A percentile compares a stretch with the other conserved stretches of the same genome.
Conservation (phyloP, 2,329 filamentous ascomycete genomes). For the Paecilomyces dactylethromorphus region DNA sequence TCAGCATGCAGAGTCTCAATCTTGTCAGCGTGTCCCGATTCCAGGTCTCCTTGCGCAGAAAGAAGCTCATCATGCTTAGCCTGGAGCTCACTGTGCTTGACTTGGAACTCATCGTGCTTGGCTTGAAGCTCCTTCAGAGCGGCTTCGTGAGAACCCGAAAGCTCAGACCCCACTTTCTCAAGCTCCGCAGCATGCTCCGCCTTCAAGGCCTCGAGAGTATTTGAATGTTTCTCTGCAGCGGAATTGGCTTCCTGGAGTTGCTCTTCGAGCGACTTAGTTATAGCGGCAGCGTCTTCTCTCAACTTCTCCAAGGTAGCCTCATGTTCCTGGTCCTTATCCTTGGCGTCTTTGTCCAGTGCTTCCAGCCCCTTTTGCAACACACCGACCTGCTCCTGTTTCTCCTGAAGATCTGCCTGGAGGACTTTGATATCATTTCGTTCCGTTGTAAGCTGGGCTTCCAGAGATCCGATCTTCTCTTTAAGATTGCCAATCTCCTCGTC, state of each 20-base stretch:
- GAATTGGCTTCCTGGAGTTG: constrained; percentile 21
- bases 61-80: constrained; percentile 26
- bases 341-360: constrained; percentile 28
- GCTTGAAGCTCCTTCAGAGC: constrained; percentile 25
- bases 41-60: constrained; percentile 20
- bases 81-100: too few species aligned
- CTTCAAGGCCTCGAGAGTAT: constrained; percentile 27
- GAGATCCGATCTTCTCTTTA: constrained; percentile 24
- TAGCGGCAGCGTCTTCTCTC: constrained; percentile 26
- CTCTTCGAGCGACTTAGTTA: constrained; percentile 27
- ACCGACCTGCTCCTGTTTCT: constrained; percentile 30
- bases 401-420: constrained; percentile 26
- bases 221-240: constrained; percentile 26
- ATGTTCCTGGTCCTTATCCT: constrained; percentile 30
- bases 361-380: constrained; percentile 30
- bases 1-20: constrained; percentile 20
- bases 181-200: constrained; percentile 28
- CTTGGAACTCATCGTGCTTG: constrained; percentile 28
- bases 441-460: constrained; percentile 25
- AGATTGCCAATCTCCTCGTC: constrained; percentile 30
- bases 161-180: constrained; percentile 10
- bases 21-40: constrained; percentile 23
- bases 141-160: constrained; percentile 22
- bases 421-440: constrained; percentile 26
- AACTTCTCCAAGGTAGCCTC: constrained; percentile 25